Percentiles rank a stretch among this genome's conserved stretches.
These are phyloP conservation scores for Citrus hindsii DNA, from an alignment of 345 rosid genomes.

Conservation along the genomic window DNA sequence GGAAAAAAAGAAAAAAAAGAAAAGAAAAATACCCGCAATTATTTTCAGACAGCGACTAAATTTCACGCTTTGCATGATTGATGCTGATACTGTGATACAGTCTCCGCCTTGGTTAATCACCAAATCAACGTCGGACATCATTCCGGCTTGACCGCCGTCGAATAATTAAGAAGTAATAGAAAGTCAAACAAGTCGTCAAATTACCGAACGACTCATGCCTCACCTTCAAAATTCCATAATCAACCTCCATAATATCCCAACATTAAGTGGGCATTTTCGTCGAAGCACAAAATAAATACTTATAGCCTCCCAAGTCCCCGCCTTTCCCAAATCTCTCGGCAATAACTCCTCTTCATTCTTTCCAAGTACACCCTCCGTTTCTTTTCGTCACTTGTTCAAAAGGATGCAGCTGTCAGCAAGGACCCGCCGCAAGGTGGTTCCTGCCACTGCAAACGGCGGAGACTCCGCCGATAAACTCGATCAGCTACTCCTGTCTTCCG, in stretches of 20 bases:
- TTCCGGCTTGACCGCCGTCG: background rate
- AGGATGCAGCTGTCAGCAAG: slow-evolving; percentile 71
- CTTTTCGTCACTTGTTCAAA: slow-evolving; percentile 7
- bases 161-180: no score
- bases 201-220: background rate
- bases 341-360: slow-evolving; percentile 4
- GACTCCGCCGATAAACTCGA: slow-evolving; percentile 85
- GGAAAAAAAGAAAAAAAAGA: accelerated
- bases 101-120: background rate
- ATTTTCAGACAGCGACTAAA: background rate
- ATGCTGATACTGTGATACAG: background rate
- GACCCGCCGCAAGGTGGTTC: slow-evolving; percentile 72
- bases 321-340: slow-evolving; percentile 3
- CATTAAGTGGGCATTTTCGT: slow-evolving; percentile 34
- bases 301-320: background rate
- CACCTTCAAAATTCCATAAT: background rate
- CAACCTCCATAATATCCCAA: background rate
- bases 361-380: background rate
- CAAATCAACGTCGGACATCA: background rate
- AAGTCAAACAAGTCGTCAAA: slow-evolving; percentile 3
- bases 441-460: slow-evolving; percentile 43
- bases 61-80: background rate
- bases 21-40: no score
- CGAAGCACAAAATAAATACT: background rate
- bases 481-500: slow-evolving; percentile 77